Evolutionary conservation across 1,284 basidiomycete genomes (phyloP).

Genomic region (Farysia itapuensis): DNA sequence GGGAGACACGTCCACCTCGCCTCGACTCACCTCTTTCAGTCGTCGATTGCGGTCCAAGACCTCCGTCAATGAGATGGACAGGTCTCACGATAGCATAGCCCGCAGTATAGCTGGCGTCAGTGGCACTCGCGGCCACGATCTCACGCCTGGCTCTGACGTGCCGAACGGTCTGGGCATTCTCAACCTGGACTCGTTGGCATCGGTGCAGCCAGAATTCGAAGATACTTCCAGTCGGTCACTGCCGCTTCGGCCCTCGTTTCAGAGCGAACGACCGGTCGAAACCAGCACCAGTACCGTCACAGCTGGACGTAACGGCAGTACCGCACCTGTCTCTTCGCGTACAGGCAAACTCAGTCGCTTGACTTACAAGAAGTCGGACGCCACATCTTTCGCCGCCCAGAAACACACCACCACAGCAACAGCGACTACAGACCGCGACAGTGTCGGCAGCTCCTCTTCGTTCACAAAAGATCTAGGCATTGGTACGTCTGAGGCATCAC

Average conservation of each 20-base stretch:
- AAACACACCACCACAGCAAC: background rate
- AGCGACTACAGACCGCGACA: no score
- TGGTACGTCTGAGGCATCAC: no score
- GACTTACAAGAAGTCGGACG: slow-evolving; percentile 40
- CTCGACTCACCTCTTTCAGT: slow-evolving; percentile 22
- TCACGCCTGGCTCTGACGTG: background rate
- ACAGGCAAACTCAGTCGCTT: slow-evolving; percentile 29
- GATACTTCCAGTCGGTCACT: background rate
- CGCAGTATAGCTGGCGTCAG: no score
- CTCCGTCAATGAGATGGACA: background rate
- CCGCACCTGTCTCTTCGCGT: slow-evolving; percentile 5
- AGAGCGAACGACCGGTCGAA: slow-evolving; percentile 9
- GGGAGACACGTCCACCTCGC: slow-evolving; percentile 2
- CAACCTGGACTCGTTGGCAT: slow-evolving; percentile 1
- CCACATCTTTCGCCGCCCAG: slow-evolving; percentile 20
- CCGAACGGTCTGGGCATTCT: slow-evolving; percentile 17
- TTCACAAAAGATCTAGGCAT: no score
- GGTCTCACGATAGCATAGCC: background rate
- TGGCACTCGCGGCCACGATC: background rate
- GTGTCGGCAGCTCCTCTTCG: no score
- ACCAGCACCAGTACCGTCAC: background rate
- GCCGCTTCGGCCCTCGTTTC: slow-evolving; percentile 14
- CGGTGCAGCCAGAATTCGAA: background rate
- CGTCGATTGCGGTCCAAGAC: slow-evolving; percentile 8
- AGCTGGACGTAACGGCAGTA: background rate